A percentile compares a stretch with the other conserved stretches of the same genome.
These are phyloP conservation scores for Talaromyces sp. DNA, from an alignment of 2,329 filamentous ascomycete species.

Conservation along the genomic window DNA sequence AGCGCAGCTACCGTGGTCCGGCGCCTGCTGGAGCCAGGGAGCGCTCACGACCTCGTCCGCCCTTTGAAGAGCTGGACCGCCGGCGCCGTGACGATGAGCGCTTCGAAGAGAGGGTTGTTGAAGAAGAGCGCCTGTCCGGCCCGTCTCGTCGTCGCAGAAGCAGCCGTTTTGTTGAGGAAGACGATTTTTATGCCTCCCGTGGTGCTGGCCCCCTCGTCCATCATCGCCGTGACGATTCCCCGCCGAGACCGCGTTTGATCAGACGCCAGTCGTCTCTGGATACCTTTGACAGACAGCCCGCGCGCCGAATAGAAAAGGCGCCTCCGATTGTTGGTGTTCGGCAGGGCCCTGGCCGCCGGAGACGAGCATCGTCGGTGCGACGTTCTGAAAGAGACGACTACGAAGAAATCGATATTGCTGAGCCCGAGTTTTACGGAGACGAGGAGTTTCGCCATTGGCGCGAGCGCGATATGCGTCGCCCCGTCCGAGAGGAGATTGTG, in stretches of 20 bases:
- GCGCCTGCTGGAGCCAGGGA: slow-evolving; percentile 16
- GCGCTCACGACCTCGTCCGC: slow-evolving; percentile 11
- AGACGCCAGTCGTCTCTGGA: slow-evolving; percentile 84
- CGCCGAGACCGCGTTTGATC: slow-evolving; percentile 56
- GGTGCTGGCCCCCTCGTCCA: slow-evolving; percentile 47
- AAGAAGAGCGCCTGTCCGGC: slow-evolving; percentile 38
- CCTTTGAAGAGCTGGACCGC: slow-evolving; percentile 1
- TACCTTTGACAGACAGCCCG: slow-evolving; percentile 74
- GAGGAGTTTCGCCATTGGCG: slow-evolving; percentile 64
- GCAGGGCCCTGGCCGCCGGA: slow-evolving; percentile 30
- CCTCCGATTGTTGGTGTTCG: slow-evolving; percentile 26
- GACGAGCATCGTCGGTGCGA: slow-evolving; percentile 48
- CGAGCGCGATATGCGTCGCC: slow-evolving; percentile 47
- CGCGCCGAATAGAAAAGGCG: slow-evolving; percentile 44
- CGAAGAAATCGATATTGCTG: slow-evolving; percentile 63
- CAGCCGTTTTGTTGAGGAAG: slow-evolving; percentile 36
- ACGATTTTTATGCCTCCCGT: slow-evolving; percentile 32
- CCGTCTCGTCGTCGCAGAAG: slow-evolving; percentile 28
- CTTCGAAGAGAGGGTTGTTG: slow-evolving; percentile 32
- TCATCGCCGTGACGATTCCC: slow-evolving; percentile 50
- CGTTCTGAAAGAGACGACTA: slow-evolving; percentile 53
- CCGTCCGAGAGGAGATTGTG: slow-evolving; percentile 22
- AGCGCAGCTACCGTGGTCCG: slow-evolving; percentile 30
- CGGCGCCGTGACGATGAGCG: slow-evolving; percentile 1
- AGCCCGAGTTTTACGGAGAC: slow-evolving; percentile 63